Base-by-base conservation (phyloP, 2,329 filamentous ascomycete genomes). In the Esteya vermicola region DNA sequence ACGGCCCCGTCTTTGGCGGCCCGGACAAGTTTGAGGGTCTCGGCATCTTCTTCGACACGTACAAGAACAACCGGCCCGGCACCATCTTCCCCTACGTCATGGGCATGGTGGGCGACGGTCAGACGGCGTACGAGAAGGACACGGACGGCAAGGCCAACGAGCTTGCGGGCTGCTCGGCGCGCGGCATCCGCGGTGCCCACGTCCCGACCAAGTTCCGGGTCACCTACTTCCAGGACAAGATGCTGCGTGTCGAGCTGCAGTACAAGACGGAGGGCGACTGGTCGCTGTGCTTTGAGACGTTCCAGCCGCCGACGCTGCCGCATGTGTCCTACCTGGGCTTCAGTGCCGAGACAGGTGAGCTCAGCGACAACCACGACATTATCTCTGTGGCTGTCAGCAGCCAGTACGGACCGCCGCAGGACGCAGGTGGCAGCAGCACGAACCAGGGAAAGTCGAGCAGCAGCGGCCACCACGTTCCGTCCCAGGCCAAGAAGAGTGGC, bases 11-110 rank as follows among this genome's bases (percentile, higher is more conserved):
- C 28, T 98, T 98, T 60, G 91, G 91, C 38, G 80, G 79, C 50
- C 68, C 72, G 23, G 89, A 98, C 63, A 75, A 75, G 48, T 98
- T 96, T 52, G 89, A 98, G 59, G 91, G 91, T 5, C 72, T 98
- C 35, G 91, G 86, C 40, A 72, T 98, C 60, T 96, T 95, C 67
- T 75, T 98, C 64, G 91, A 98, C 58, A 98, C 91, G 33, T 98
- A 98, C 72, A 98, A 98, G 77, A 98, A 98, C 68, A 94, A 95
- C 67, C 78, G 91, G 13, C 89, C 91, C 1, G 91, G 91, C 33
- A 81, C 85, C 32, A 83, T 94, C 35, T 98, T 98, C 63, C 91
- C 91, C 38, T 95, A 94, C 56, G 81, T 98, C 53, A 95, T 96
- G 88, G 89, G 88, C 47, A 96, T 96, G 91, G 70, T 86, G 50